Conservation (phyloP, 352 stramenopile species). For the Globisporangium irregulare region DNA sequence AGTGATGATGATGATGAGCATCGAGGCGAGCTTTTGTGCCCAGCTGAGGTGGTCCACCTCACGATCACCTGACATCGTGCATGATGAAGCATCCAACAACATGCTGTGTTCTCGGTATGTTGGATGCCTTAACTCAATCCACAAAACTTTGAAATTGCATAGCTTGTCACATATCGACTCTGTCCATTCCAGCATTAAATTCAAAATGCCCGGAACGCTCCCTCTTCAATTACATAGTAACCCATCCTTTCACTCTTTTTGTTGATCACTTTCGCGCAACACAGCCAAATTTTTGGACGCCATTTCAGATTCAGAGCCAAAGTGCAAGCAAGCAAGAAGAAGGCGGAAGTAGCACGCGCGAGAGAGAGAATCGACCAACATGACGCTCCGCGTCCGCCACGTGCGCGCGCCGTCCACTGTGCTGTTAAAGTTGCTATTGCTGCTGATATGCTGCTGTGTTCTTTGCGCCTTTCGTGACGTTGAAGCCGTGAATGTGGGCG, state of each 20-base stretch:
- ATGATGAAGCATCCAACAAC: no score
- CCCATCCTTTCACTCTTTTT: not conserved
- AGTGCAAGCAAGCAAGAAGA: not conserved
- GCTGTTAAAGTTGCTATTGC: not conserved
- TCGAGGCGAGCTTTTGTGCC: not conserved
- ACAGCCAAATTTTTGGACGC: not conserved
- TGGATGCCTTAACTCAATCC: not conserved
- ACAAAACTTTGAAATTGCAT: not conserved
- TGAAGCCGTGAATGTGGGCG: constrained; percentile 15
- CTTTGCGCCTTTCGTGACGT: not conserved
- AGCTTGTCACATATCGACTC: not conserved
- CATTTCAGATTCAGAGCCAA: not conserved
- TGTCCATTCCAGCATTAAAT: not conserved
- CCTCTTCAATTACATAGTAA: not conserved
- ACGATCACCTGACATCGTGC: not conserved
- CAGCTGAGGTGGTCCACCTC: not conserved
- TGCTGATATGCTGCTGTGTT: not conserved
- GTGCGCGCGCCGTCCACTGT: not conserved
- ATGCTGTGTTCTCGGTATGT: not conserved
- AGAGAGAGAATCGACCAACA: not conserved
- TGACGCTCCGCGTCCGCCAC: not conserved
- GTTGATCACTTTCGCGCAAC: not conserved
- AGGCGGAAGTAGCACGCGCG: not conserved
- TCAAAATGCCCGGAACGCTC: not conserved
- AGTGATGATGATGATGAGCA: not conserved